phyloP scores from a whole-genome alignment of 108 stramenopile genomes.

The Nitzschia sp. region DNA sequence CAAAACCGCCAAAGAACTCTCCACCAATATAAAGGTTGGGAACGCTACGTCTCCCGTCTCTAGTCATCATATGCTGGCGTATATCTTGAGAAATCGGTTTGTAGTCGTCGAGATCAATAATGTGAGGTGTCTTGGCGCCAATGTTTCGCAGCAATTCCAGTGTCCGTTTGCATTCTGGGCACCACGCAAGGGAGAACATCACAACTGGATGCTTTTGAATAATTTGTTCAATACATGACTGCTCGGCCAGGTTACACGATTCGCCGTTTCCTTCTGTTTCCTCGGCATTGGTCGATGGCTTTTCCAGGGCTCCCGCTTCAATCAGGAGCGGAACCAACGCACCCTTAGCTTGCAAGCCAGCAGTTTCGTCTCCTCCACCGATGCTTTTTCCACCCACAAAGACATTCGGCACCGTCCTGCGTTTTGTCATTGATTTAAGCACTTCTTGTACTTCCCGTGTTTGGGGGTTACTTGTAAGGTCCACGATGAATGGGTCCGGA shows the following conservation, averaged over 20 bases:
- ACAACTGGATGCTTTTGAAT: slow-evolving; percentile 66
- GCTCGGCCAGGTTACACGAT: slow-evolving; percentile 47
- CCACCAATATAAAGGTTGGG: slow-evolving; percentile 75
- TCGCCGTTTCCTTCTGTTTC: slow-evolving; percentile 1
- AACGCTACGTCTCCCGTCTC: slow-evolving; percentile 57
- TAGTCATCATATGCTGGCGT: slow-evolving; percentile 44
- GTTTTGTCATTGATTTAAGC: slow-evolving; percentile 69
- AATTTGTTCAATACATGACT: slow-evolving; percentile 46
- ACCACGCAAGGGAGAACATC: slow-evolving; percentile 77
- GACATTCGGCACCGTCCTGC: slow-evolving; percentile 90
- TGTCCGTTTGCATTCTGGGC: slow-evolving; percentile 58
- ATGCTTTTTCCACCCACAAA: slow-evolving; percentile 80
- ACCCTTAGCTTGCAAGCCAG: slow-evolving; percentile 21
- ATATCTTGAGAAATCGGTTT: slow-evolving; percentile 31
- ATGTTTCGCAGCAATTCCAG: slow-evolving; percentile 43
- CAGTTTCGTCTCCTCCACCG: slow-evolving; percentile 86
- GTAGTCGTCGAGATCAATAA: slow-evolving; percentile 60
- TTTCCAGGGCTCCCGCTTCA: slow-evolving; percentile 11
- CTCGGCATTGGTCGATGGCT: not conserved
- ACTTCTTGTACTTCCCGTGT: slow-evolving; percentile 56
- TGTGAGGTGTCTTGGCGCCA: slow-evolving; percentile 32
- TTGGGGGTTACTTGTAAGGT: slow-evolving; percentile 44
- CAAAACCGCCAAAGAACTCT: slow-evolving; percentile 62
- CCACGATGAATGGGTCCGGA: slow-evolving; percentile 43
- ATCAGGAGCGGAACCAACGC: slow-evolving; percentile 23